Evolutionary conservation across 208 protist genomes (phyloP).

Genomic region (Leishmania turanica): DNA sequence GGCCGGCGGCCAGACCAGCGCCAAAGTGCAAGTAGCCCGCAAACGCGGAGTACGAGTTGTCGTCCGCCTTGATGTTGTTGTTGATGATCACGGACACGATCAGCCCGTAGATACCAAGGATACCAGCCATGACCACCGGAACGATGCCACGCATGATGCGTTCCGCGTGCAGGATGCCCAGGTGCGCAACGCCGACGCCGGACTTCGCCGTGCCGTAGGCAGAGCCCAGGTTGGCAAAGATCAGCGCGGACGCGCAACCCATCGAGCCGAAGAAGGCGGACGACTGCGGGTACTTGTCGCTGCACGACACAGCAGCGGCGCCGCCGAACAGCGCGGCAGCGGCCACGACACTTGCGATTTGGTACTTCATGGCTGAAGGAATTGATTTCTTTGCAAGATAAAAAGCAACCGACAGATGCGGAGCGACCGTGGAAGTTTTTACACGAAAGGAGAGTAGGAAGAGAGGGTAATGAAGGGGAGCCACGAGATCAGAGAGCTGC

Average conservation of each 20-base stretch:
- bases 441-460: neutral
- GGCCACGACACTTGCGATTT: slow-evolving; percentile 18
- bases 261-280: slow-evolving; percentile 97
- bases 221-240: slow-evolving; percentile 96
- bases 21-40: slow-evolving; percentile 87
- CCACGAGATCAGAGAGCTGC: neutral
- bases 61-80: slow-evolving; percentile 80
- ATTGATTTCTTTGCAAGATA: slow-evolving; percentile 6
- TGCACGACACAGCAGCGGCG: slow-evolving; percentile 55
- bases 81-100: slow-evolving; percentile 99
- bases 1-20: slow-evolving; percentile 93
- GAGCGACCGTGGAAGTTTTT: neutral
- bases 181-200: slow-evolving; percentile 96
- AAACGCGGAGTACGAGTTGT: slow-evolving; percentile 73
- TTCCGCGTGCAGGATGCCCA: slow-evolving; percentile 96
- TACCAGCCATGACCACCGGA: slow-evolving; percentile 95
- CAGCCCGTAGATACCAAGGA: slow-evolving; percentile 99
- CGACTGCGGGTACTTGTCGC: slow-evolving; percentile 83
- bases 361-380: slow-evolving; percentile 22
- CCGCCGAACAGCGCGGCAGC: slow-evolving; percentile 30
- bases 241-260: slow-evolving; percentile 91
- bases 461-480: neutral
- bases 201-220: slow-evolving; percentile 99
- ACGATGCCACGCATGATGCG: slow-evolving; percentile 95
- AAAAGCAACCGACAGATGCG: slow-evolving; percentile 11